A percentile compares a stretch with the other conserved stretches of the same genome.
Evolutionary conservation across 164 flowering plant genomes (phyloP).

Genomic region (Saururus chinensis): DNA sequence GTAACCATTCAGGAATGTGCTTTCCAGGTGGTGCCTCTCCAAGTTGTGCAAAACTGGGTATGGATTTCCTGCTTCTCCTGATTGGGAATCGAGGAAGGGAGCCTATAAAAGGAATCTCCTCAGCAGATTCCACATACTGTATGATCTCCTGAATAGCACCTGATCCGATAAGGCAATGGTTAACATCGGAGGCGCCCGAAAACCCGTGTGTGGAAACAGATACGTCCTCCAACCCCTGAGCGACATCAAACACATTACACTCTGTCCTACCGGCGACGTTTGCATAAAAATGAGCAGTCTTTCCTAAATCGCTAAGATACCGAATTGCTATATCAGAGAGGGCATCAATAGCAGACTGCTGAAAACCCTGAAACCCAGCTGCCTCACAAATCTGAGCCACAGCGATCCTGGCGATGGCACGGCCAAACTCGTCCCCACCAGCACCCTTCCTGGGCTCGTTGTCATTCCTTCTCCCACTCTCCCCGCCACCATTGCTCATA

Average conservation of each 20-base stretch:
- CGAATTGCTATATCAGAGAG: constrained; percentile 47
- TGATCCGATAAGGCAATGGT: constrained; percentile 33
- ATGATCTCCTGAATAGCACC: constrained; percentile 42
- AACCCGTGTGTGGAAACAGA: constrained; percentile 42
- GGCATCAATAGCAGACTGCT: constrained; percentile 58
- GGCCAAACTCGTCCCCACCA: constrained; percentile 34
- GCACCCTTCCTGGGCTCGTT: constrained; percentile 3
- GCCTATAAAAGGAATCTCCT: constrained; percentile 72
- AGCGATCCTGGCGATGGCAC: constrained; percentile 52
- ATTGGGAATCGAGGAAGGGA: constrained; percentile 67
- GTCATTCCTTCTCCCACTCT: constrained; percentile 27
- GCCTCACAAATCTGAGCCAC: constrained; percentile 74
- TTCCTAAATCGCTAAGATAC: constrained; percentile 51
- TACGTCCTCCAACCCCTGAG: constrained; percentile 69
- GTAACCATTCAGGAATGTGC: constrained; percentile 84
- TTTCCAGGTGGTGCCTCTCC: constrained; percentile 54
- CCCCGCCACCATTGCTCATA: constrained; percentile 76
- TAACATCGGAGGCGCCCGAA: constrained; percentile 50
- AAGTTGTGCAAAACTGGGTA: constrained; percentile 62
- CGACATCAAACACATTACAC: constrained; percentile 55
- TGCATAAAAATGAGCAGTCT: constrained; percentile 35
- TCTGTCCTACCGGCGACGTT: constrained; percentile 57
- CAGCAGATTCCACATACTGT: constrained; percentile 28
- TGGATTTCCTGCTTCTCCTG: constrained; percentile 17
- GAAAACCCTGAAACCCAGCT: constrained; percentile 58